Percentiles rank a stretch among this genome's conserved stretches.
Conservation (phyloP, 768 basidiomycete species). For the Pleurotus platypus region DNA sequence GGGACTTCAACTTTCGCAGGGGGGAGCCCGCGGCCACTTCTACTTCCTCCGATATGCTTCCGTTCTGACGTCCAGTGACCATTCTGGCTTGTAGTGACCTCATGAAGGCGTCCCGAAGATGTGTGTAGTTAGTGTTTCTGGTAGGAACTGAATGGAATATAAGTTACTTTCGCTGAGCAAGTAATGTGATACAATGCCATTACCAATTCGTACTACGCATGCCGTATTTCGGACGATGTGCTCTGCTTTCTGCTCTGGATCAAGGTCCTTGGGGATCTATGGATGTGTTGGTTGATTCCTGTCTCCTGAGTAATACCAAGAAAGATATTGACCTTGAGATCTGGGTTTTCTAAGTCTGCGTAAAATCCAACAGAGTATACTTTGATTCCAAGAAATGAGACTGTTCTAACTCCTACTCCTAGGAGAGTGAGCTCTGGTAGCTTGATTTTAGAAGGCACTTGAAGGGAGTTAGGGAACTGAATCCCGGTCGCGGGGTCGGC, state of each 20-base stretch:
- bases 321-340: constrained; percentile 41
- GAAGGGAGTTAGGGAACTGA: constrained; percentile 64
- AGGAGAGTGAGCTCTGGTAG: constrained; percentile 66
- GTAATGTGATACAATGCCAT: constrained; percentile 11
- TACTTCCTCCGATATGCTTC: constrained; percentile 53
- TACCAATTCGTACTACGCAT: constrained; percentile 75
- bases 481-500: constrained; percentile 77
- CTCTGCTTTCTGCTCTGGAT: constrained; percentile 67
- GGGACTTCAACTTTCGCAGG: constrained; percentile 66
- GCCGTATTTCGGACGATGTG: constrained; percentile 64
- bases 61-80: constrained; percentile 44
- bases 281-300: background rate
- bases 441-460: constrained; percentile 59
- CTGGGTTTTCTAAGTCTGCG: constrained; percentile 70
- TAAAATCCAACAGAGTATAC: constrained; percentile 93
- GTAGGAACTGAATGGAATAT: constrained; percentile 59
- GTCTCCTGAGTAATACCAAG: too few species aligned
- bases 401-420: constrained; percentile 83
- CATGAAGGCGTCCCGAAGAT: constrained; percentile 82
- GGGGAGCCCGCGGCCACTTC: constrained; percentile 57
- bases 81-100: constrained; percentile 67
- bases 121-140: constrained; percentile 70
- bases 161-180: background rate
- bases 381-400: constrained; percentile 83
- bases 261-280: constrained; percentile 53